phyloP scores from a whole-genome alignment of 148 eudicot genomes.

The Silene conica region DNA sequence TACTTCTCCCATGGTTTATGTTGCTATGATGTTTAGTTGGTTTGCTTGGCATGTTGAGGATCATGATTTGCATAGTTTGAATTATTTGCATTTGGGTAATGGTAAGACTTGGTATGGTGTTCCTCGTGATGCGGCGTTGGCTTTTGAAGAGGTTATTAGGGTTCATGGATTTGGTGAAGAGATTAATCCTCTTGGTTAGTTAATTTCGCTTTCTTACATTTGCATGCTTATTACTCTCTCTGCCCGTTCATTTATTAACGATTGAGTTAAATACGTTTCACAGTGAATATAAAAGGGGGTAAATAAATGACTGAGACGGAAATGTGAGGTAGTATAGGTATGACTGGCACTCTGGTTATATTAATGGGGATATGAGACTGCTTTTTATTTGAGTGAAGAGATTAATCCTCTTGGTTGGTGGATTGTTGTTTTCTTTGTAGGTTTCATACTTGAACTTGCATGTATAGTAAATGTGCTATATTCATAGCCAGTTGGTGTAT shows the following conservation, averaged over 20 bases:
- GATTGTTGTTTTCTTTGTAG: background rate
- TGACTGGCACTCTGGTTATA: no score
- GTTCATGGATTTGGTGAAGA: conserved; percentile 90
- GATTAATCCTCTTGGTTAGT: conserved; percentile 96
- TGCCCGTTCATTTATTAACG: no score
- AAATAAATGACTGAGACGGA: no score
- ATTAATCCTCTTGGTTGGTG: conserved; percentile 91
- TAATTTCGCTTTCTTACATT: background rate
- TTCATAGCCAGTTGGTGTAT: background rate
- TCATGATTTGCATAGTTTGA: conserved; percentile 97
- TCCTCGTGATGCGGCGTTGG: conserved; percentile 77
- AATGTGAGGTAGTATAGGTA: no score
- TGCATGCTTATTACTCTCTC: no score
- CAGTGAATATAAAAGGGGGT: no score
- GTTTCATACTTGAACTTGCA: background rate
- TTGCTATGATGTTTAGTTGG: conserved; percentile 99
- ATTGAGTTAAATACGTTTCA: no score
- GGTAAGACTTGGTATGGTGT: conserved; percentile 98
- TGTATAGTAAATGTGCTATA: background rate
- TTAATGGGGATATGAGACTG: no score
- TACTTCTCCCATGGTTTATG: conserved; percentile 97
- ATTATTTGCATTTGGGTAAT: conserved; percentile 88
- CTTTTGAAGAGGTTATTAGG: conserved; percentile 89
- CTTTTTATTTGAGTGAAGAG: conserved; percentile 44
- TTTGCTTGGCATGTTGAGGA: conserved; percentile 99